Conservation (phyloP, 306 rosid species). For the Castanea sativa region DNA sequence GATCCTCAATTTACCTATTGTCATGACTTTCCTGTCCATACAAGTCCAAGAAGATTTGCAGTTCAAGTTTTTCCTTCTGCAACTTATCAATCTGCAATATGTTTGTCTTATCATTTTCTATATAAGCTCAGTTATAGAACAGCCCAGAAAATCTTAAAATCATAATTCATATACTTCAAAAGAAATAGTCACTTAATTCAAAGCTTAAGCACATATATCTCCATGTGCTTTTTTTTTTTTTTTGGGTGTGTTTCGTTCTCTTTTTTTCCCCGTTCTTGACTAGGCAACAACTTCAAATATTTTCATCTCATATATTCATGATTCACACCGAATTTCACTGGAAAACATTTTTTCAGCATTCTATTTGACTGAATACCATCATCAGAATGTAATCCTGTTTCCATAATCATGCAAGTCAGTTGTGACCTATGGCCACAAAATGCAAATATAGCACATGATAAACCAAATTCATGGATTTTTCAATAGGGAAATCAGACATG, state of each 20-base stretch:
- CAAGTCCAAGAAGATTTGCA: conserved; percentile 68
- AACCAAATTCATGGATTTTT: background rate
- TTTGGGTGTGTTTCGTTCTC: background rate
- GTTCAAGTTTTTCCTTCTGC: conserved; percentile 66
- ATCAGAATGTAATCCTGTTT: background rate
- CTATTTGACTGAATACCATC: background rate
- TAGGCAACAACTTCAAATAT: background rate
- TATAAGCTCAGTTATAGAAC: conserved; percentile 12
- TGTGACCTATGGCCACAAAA: background rate
- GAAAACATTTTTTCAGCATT: background rate
- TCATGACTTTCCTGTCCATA: conserved; percentile 68
- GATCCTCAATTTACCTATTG: conserved; percentile 51
- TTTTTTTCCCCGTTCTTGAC: background rate
- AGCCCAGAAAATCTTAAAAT: background rate
- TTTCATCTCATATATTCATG: background rate
- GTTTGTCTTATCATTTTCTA: conserved; percentile 25
- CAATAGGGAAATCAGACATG: background rate
- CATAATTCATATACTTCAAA: background rate
- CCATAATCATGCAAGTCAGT: background rate
- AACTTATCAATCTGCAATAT: conserved; percentile 68
- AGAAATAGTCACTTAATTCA: background rate
- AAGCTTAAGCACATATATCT: background rate
- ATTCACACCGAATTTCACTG: background rate
- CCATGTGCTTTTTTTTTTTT: background rate
- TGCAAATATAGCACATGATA: background rate